Evolutionary conservation across 2,329 filamentous ascomycete genomes (phyloP).

Genomic region (Fusarium armeniacum): DNA sequence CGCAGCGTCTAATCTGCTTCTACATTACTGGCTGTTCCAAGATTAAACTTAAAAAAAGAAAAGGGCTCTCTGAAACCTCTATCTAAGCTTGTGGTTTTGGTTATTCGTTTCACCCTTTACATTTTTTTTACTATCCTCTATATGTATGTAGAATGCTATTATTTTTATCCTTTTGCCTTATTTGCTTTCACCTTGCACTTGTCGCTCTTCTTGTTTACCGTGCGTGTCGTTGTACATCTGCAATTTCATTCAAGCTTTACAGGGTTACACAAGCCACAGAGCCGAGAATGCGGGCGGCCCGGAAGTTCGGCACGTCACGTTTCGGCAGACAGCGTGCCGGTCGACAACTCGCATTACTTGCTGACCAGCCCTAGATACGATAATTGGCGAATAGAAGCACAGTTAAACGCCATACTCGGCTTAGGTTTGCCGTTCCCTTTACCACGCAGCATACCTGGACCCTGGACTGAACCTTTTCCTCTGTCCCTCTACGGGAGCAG

Average conservation of each 20-base stretch:
- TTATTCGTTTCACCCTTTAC: slow-evolving; percentile 76
- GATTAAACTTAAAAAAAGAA: slow-evolving; percentile 55
- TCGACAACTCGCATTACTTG: slow-evolving; percentile 23
- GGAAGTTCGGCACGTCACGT: slow-evolving; percentile 50
- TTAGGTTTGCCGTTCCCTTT: slow-evolving; percentile 36
- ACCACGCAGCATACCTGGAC: not conserved
- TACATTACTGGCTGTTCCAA: slow-evolving; percentile 70
- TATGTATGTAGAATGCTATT: not conserved
- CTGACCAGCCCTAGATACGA: slow-evolving; percentile 26
- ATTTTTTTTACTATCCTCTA: slow-evolving; percentile 51
- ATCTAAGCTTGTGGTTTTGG: slow-evolving; percentile 62
- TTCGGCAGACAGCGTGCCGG: slow-evolving; percentile 46
- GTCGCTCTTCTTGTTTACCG: not conserved
- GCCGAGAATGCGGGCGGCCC: slow-evolving; percentile 34
- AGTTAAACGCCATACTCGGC: slow-evolving; percentile 36
- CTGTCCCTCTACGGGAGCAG: slow-evolving; percentile 25
- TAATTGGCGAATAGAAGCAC: slow-evolving; percentile 33
- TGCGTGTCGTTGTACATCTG: slow-evolving; percentile 1
- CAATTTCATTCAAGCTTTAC: slow-evolving; percentile 3
- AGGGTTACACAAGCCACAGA: slow-evolving; percentile 30
- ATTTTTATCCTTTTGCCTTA: slow-evolving; percentile 1
- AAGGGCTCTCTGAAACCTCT: slow-evolving; percentile 74
- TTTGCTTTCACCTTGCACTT: not conserved
- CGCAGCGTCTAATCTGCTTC: slow-evolving; percentile 66
- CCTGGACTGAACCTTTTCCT: slow-evolving; percentile 23